These are phyloP conservation scores for Naganishia kalamii DNA, from an alignment of 768 basidiomycete genomes.

Conservation along the genomic window DNA sequence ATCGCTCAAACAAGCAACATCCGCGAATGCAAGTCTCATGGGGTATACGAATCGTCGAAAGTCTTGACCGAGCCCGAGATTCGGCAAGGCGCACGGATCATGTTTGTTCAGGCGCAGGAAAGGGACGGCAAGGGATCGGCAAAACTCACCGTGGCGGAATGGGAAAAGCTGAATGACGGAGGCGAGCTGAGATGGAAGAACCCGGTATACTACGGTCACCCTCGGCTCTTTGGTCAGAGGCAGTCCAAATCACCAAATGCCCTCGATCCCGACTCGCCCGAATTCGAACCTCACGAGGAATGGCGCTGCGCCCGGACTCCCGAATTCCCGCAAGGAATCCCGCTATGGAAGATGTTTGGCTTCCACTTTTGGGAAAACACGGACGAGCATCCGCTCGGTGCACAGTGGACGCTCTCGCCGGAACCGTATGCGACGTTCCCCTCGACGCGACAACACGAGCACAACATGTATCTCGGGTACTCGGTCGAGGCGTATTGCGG, in stretches of 20 bases:
- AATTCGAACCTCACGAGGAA: constrained; percentile 15
- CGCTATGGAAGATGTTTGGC: constrained; percentile 29
- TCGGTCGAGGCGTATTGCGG: constrained; percentile 26
- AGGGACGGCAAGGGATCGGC: neutral
- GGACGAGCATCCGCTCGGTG: constrained; percentile 23
- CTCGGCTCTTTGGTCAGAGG: neutral
- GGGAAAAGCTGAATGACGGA: neutral
- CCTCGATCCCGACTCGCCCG: neutral
- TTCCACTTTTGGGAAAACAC: constrained; percentile 32
- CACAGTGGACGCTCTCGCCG: constrained; percentile 28
- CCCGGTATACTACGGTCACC: constrained; percentile 5
- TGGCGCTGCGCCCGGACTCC: constrained; percentile 28
- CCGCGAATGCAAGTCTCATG: constrained; percentile 18
- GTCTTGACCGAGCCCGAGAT: neutral
- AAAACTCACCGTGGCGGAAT: neutral
- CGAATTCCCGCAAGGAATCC: constrained; percentile 30
- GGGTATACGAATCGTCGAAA: neutral
- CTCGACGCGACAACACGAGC: neutral
- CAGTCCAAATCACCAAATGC: neutral
- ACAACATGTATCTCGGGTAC: constrained; percentile 20
- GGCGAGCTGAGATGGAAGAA: neutral
- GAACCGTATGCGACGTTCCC: constrained; percentile 24
- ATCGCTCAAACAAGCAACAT: constrained; percentile 24
- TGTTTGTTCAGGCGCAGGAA: neutral
- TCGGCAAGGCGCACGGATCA: neutral